Evolutionary conservation across 345 rosid species (phyloP), one percentile per base, ranked within the genome.

Genomic region (Raphanus raphanistrum): DNA sequence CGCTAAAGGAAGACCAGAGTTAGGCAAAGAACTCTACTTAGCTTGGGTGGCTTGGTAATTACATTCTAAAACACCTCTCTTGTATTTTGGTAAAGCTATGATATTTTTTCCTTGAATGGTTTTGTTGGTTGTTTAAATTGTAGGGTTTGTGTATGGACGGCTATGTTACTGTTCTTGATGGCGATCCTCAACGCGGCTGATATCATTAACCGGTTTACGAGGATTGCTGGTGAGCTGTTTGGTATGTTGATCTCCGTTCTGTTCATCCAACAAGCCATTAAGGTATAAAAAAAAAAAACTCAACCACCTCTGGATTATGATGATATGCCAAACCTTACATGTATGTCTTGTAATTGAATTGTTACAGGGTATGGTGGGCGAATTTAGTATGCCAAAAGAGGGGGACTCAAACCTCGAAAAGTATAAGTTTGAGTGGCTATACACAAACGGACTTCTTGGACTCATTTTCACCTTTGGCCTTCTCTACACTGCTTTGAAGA

Each of bases 141-240:
- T 85, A 90, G 98, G 98, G 91, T 92, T 11, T 92, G 98, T 74
- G 90, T 87, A 5, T 94, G 98, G 97, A 92, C 98, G 68, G 86
- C 97, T 58, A 73, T 92, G 66, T 74, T 90, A 82, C 88, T 94
- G 43, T 81, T 90, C 63, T 77, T 89, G 33, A 87, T 90, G 32
- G 93, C 95, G 12, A 70, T 89, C 26, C 68, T 90, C 75, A 87
- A 84, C 35, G 92, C 88, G 25, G 87, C 91, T 70, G 79, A 77
- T 72, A 71, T 92, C 54, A 89, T 94, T 75, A 92, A 87, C 61
- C 84, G 90, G 70, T 94, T 94, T 63, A 94, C 97, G 1, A 84
- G 98, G 71, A 17, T 92, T 17, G 96, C 96, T 5, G 97, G 94
- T 5, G 97, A 94, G 76, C 83, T 89, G 27, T 94, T 94, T 60